A percentile compares a stretch with the other conserved stretches of the same genome.
Conservation (phyloP, 352 stramenopile genomes). For the Vaucheria bursata region DNA sequence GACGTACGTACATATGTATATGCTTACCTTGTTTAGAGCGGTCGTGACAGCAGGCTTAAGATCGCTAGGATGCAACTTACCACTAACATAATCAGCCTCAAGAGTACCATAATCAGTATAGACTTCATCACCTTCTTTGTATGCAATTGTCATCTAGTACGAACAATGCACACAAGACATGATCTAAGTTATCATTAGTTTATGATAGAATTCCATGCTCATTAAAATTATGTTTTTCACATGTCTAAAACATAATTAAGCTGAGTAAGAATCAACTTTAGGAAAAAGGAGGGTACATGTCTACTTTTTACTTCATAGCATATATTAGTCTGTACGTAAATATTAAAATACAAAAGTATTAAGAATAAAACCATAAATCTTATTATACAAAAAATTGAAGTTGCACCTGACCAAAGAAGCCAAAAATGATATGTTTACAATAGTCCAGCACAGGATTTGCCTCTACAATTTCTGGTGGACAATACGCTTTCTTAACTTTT, state of each 20-base stretch:
- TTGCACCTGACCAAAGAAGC: slow-evolving; percentile 52
- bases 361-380: no score
- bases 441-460: slow-evolving; percentile 86
- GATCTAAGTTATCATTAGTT: no score
- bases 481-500: slow-evolving; percentile 98
- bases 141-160: slow-evolving; percentile 55
- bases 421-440: slow-evolving; percentile 86
- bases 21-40: slow-evolving; percentile 65
- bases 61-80: slow-evolving; percentile 71
- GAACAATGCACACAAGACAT: slow-evolving; percentile 5
- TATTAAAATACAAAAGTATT: no score
- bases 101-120: slow-evolving; percentile 80
- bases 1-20: no score
- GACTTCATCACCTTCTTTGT: slow-evolving; percentile 55
- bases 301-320: no score
- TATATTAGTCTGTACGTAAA: no score
- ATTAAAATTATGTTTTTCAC: neutral
- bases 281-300: neutral
- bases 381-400: slow-evolving; percentile 51
- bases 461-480: slow-evolving; percentile 71
- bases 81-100: slow-evolving; percentile 74
- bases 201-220: no score
- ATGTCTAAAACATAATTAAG: neutral
- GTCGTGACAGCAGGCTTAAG: slow-evolving; percentile 81
- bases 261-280: neutral